Evolutionary conservation across 345 rosid species (phyloP).

Genomic region (Triadica sebifera): DNA sequence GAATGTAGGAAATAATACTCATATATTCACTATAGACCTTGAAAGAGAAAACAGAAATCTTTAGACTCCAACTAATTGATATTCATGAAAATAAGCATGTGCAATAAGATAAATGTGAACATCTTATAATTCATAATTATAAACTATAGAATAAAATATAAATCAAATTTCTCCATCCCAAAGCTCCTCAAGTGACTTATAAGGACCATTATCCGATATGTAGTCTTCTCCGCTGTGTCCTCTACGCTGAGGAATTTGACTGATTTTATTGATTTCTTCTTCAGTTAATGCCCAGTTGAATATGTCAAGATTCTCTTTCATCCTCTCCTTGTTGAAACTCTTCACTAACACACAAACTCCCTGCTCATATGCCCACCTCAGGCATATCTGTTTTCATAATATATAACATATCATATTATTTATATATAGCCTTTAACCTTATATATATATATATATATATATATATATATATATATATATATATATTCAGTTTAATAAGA

Average conservation of each 20-base stretch:
- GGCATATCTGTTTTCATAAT: conserved; percentile 22
- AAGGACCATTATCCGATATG: conserved; percentile 38
- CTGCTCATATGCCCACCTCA: conserved; percentile 64
- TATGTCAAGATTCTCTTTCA: conserved; percentile 60
- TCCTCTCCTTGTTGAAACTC: conserved; percentile 58
- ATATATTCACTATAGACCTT: no score
- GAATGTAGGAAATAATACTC: no score
- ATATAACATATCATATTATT: no score
- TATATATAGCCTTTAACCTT: no score
- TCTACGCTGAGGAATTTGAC: conserved; percentile 49
- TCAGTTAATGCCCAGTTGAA: conserved; percentile 54
- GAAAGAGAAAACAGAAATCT: no score
- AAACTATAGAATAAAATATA: neutral
- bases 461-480: no score
- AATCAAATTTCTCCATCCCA: conserved; percentile 49
- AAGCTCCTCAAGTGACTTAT: conserved; percentile 39
- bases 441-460: no score
- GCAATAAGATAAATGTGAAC: neutral
- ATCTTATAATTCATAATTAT: no score
- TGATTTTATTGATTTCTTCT: conserved; percentile 44
- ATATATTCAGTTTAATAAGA: no score
- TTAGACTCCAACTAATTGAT: neutral
- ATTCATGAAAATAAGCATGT: neutral
- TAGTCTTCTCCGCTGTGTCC: conserved; percentile 32
- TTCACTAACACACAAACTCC: conserved; percentile 55